Evolutionary conservation across 2,329 filamentous ascomycete species (phyloP), one percentile per base, ranked within the genome.

Genomic region (Penicillium aurantiogriseum): DNA sequence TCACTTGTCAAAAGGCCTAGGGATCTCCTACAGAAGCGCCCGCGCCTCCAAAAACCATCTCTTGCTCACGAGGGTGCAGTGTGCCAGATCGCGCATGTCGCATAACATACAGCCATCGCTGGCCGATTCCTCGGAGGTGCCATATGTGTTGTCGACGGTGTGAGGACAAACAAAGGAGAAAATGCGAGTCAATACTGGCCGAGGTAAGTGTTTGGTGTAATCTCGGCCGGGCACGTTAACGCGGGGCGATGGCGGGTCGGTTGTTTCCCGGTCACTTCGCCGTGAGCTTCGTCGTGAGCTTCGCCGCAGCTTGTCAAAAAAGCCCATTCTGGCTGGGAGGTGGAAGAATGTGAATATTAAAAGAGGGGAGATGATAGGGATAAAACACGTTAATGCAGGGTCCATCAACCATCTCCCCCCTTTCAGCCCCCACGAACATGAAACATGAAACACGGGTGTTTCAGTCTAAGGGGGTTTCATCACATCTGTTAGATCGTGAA

Each of bases 91-190:
- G 65, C 92, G 87, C 79, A 94, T 83, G 77, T 96, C 91, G 78
- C 93, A 97, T 65, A 96, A 86, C 89, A 94, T 93, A 78, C 93
- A 97, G 56, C 86, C 87, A 77, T 91, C 88, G 49, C 86, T 83
- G 64, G 88, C 86, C 58, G 88, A 91, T 68, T 90, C 84, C 78
- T 97, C 93, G 69, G 90, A 93, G 42, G 87, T 87, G 64, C 91
- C 88, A 74, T 94, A 95, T 58, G 83, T 87, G 70, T 87, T 81
- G 75, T 97, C 92, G 53, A 79, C 77, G 36, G 86, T 80, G 75
- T 97, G 93, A 8, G 92, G 92, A 68, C 92, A 97, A 56, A 97
- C 87, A 64, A 86, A 86, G 67, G 83, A 77, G 73, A 97, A 93
- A 71, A 97, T 92, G 71, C 84, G 85, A 64, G 85, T 81, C 57